Conservation (phyloP, 768 basidiomycete genomes). For the Tephrocybe sp. region DNA sequence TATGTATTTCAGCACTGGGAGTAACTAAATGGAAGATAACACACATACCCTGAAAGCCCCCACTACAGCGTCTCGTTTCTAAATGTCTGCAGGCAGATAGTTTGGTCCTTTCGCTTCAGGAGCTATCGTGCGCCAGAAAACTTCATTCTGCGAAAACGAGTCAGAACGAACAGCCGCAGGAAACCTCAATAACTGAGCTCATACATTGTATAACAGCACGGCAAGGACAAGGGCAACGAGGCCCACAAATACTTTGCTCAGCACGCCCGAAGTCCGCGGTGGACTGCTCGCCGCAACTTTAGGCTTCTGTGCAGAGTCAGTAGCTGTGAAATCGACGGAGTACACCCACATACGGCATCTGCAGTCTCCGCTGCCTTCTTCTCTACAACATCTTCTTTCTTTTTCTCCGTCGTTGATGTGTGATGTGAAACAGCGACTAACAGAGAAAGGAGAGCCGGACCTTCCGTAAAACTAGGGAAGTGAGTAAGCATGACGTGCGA, state of each 20-base stretch:
- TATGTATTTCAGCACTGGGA: constrained; percentile 12
- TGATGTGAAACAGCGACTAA: too few relatives aligned
- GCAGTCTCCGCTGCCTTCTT: too few relatives aligned
- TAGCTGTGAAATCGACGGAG: too few relatives aligned
- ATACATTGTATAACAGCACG: constrained; percentile 14
- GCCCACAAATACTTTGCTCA: constrained; percentile 5
- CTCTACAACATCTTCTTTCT: too few relatives aligned
- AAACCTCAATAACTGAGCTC: neutral
- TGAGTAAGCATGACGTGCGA: too few relatives aligned
- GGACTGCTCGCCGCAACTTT: too few relatives aligned
- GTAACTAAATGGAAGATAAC: neutral
- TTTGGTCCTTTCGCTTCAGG: neutral
- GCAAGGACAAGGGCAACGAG: constrained; percentile 6
- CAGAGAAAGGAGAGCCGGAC: too few relatives aligned
- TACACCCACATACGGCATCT: too few relatives aligned
- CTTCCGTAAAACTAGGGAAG: too few relatives aligned
- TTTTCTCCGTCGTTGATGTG: too few relatives aligned
- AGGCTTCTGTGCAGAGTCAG: too few relatives aligned
- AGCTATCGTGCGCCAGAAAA: neutral
- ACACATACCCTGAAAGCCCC: constrained; percentile 74
- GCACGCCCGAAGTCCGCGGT: neutral
- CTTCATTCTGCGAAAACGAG: neutral
- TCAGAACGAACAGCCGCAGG: neutral
- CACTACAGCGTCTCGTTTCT: constrained; percentile 68
- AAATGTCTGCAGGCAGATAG: constrained; percentile 45